Evolutionary conservation across 2,329 filamentous ascomycete genomes (phyloP).

Genomic region (Aspergillus japonicus): DNA sequence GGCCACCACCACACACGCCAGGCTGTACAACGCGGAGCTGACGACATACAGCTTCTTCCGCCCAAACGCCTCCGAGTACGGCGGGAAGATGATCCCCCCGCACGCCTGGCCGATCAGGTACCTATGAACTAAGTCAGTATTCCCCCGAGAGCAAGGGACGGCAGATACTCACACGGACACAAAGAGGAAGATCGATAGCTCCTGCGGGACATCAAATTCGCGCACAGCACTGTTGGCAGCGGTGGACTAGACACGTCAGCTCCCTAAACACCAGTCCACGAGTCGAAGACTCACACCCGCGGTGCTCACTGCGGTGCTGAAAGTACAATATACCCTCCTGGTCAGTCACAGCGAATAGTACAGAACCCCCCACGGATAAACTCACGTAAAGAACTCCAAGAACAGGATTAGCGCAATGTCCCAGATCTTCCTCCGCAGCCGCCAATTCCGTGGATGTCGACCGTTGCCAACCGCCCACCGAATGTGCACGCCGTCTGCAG

Average conservation of each 20-base stretch:
- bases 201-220: conserved; percentile 28
- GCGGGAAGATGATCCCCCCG: conserved; percentile 37
- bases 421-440: conserved; percentile 26
- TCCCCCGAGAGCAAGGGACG: too few species aligned
- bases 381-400: conserved; percentile 37
- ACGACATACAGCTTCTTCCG: conserved; percentile 38
- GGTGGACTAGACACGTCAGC: conserved; percentile 25
- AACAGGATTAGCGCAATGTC: conserved; percentile 29
- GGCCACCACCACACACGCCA: conserved; percentile 41
- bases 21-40: conserved; percentile 29
- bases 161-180: conserved; percentile 17
- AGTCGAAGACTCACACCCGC: conserved; percentile 29
- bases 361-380: not conserved
- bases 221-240: conserved; percentile 27
- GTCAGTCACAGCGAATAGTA: not conserved
- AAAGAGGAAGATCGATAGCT: conserved; percentile 33
- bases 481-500: conserved; percentile 30
- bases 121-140: conserved; percentile 13
- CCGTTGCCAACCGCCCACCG: conserved; percentile 32
- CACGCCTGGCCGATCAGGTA: conserved; percentile 36
- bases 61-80: conserved; percentile 40
- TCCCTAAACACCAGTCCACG: too few species aligned
- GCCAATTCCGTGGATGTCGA: conserved; percentile 36
- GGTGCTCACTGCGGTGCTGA: conserved; percentile 37
- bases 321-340: conserved; percentile 7